Percentiles rank a stretch among this genome's conserved stretches.
Conservation (phyloP, 208 protist genomes). For the Histomonas meleagridis region DNA sequence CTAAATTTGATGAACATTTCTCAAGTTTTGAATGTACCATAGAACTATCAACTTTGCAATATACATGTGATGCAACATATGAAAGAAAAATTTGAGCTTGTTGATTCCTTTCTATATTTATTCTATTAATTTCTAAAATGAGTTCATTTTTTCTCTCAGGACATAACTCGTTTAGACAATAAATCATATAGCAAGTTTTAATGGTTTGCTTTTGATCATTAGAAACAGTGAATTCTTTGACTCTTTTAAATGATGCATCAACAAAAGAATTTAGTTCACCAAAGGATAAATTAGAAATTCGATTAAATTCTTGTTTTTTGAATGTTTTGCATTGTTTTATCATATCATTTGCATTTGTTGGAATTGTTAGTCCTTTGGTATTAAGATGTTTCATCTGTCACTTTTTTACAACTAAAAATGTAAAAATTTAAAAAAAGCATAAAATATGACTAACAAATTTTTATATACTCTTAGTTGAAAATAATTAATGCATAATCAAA, state of each 20-base stretch:
- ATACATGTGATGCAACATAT: not conserved
- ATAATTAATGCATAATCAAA: too few relatives aligned
- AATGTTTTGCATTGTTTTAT: not conserved
- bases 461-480: too few relatives aligned
- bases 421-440: too few relatives aligned
- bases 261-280: not conserved
- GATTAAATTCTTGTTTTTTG: not conserved
- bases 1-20: not conserved
- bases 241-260: not conserved
- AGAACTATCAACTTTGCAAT: not conserved
- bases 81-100: not conserved
- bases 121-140: not conserved
- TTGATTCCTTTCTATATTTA: not conserved
- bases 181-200: not conserved
- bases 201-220: not conserved
- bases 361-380: too few relatives aligned
- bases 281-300: not conserved
- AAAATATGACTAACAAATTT: too few relatives aligned
- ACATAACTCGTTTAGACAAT: not conserved
- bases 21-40: not conserved
- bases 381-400: too few relatives aligned
- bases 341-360: too few relatives aligned
- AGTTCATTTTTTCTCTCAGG: not conserved
- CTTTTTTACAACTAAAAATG: too few relatives aligned
- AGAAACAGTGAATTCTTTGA: not conserved